Evolutionary conservation across 208 protist genomes (phyloP).

Genomic region (Trypanosoma conorhini): DNA sequence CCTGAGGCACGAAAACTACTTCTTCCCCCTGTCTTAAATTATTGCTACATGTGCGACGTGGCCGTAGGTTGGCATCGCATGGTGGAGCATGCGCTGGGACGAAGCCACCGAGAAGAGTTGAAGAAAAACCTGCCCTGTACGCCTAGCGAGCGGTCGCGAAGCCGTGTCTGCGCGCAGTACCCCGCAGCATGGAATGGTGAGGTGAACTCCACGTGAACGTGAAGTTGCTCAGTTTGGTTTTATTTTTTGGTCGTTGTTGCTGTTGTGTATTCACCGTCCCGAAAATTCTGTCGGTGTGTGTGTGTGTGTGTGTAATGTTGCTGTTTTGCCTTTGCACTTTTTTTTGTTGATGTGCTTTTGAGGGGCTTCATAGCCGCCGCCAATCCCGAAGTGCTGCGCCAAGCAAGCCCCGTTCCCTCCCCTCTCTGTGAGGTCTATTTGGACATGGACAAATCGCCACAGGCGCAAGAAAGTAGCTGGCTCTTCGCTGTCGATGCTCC

Average conservation of each 20-base stretch:
- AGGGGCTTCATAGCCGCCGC: neutral
- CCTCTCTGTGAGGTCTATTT: neutral
- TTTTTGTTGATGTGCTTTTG: conserved; percentile 16
- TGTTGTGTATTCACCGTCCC: neutral
- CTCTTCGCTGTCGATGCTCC: conserved; percentile 16
- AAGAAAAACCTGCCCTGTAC: conserved; percentile 33
- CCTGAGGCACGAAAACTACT: conserved; percentile 31
- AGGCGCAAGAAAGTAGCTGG: conserved; percentile 20
- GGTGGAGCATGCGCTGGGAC: conserved; percentile 70
- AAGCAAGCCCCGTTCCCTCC: neutral
- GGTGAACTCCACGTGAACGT: neutral
- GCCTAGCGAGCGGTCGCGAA: conserved; percentile 34
- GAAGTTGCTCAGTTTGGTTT: neutral
- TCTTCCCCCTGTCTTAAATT: conserved; percentile 76
- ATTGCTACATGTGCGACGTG: conserved; percentile 80
- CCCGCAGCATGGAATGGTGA: neutral
- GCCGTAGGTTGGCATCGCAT: conserved; percentile 74
- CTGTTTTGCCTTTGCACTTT: conserved; percentile 2
- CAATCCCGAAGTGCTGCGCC: neutral
- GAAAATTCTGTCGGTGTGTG: too few species aligned
- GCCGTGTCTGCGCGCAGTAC: neutral
- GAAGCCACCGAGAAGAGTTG: conserved; percentile 40
- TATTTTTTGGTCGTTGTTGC: neutral
- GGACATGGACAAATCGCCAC: conserved; percentile 9
- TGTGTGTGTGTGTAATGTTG: neutral